phyloP scores from a whole-genome alignment of 129 eudicot species.

The Escallonia rubra region DNA sequence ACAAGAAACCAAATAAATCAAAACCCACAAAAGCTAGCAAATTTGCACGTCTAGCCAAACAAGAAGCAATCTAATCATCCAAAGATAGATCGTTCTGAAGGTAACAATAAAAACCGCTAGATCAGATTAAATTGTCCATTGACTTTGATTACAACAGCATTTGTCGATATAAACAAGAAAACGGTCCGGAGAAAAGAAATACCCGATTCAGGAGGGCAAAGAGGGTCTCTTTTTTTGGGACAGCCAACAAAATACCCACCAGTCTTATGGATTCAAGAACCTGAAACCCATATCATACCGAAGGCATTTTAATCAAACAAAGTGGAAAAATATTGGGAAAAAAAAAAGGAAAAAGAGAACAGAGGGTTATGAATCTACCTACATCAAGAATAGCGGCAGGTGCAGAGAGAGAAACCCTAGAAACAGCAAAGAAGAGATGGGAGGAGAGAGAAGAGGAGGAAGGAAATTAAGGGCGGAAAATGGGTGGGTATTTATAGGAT shows the following conservation, averaged over 20 bases:
- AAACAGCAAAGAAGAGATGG: constrained; percentile 16
- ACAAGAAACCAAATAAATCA: neutral
- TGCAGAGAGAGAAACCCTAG: constrained; percentile 4
- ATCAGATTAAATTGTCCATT: neutral
- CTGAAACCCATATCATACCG: neutral
- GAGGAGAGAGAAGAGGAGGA: constrained; percentile 21
- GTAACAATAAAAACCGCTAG: neutral
- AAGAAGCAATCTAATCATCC: no score
- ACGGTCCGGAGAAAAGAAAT: neutral
- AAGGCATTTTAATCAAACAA: neutral
- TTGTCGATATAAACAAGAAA: neutral
- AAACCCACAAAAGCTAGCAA: neutral
- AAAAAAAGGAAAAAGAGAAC: neutral
- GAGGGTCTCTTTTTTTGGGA: neutral
- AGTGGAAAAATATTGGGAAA: neutral
- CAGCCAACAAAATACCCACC: neutral
- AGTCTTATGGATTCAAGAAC: neutral
- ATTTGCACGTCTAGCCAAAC: constrained; percentile 9
- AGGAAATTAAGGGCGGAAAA: constrained; percentile 15
- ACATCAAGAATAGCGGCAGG: constrained; percentile 12
- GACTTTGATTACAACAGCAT: neutral
- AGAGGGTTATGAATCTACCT: neutral
- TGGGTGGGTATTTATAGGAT: constrained; percentile 52
- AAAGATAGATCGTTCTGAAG: neutral
- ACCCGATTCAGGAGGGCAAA: neutral